Percentiles rank a stretch among this genome's conserved stretches.
phyloP scores from a whole-genome alignment of 768 basidiomycete genomes.

The Mycena maculata region DNA sequence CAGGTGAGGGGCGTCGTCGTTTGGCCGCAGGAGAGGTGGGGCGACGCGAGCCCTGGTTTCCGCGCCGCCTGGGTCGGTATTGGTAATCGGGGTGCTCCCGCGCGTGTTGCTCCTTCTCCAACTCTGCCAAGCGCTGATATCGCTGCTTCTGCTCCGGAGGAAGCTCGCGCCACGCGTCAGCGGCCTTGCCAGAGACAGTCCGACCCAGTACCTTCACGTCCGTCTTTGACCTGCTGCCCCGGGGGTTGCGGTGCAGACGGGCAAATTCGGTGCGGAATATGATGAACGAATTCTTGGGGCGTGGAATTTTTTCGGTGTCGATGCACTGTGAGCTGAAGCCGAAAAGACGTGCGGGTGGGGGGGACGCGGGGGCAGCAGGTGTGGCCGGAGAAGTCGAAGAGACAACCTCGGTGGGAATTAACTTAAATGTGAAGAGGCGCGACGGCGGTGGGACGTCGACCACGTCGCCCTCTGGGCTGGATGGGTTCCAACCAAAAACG shows the following conservation, averaged over 20 bases:
- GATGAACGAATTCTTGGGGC: constrained; percentile 31
- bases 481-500: constrained; percentile 24
- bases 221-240: background rate
- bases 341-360: background rate
- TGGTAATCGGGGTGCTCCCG: constrained; percentile 25
- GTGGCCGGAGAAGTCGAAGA: background rate
- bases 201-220: background rate
- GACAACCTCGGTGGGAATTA: background rate
- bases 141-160: background rate
- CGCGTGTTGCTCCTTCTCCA: constrained; percentile 24
- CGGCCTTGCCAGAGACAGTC: constrained; percentile 19
- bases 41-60: background rate
- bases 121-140: constrained; percentile 19
- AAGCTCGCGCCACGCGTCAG: constrained; percentile 26
- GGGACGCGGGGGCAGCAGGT: background rate
- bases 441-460: constrained; percentile 9
- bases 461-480: constrained; percentile 19
- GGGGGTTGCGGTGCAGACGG: constrained; percentile 10
- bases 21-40: background rate
- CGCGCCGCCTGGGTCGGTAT: constrained; percentile 24
- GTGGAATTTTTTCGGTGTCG: constrained; percentile 8
- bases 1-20: constrained; percentile 3
- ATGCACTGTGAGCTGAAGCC: background rate
- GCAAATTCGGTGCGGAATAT: constrained; percentile 29
- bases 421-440: constrained; percentile 7